These are phyloP conservation scores for Podila clonocystis DNA, from an alignment of 192 early-diverging fungal species.

Conservation along the genomic window DNA sequence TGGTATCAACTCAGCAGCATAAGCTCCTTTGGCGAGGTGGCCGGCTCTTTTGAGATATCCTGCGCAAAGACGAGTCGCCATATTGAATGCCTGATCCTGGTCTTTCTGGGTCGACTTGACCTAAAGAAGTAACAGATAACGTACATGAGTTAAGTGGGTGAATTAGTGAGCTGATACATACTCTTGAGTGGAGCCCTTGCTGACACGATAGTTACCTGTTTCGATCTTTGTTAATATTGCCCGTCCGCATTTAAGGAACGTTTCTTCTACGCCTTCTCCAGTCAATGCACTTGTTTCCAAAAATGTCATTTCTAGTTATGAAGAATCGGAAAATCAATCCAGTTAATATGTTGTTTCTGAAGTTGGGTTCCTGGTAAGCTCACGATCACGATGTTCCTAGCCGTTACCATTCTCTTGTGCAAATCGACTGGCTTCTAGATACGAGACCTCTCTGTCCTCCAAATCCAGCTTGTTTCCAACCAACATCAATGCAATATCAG, in stretches of 20 bases:
- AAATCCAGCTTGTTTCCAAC: slow-evolving; percentile 78
- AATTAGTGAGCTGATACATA: not conserved
- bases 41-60: slow-evolving; percentile 62
- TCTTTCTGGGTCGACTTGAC: slow-evolving; percentile 63
- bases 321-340: too few species aligned
- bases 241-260: slow-evolving; percentile 62
- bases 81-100: slow-evolving; percentile 64
- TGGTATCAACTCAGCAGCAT: slow-evolving; percentile 47
- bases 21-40: slow-evolving; percentile 54
- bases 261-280: slow-evolving; percentile 67
- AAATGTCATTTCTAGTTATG: slow-evolving; percentile 62
- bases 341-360: too few species aligned
- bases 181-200: not conserved
- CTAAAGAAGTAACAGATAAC: slow-evolving; percentile 7
- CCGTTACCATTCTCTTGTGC: slow-evolving; percentile 59
- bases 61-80: slow-evolving; percentile 60
- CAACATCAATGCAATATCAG: slow-evolving; percentile 73
- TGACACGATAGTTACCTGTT: slow-evolving; percentile 41
- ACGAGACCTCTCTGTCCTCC: slow-evolving; percentile 63
- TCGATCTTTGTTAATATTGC: slow-evolving; percentile 64
- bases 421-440: slow-evolving; percentile 62
- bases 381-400: not conserved
- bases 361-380: not conserved
- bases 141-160: not conserved
- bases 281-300: slow-evolving; percentile 67